Evolutionary conservation across 2,329 filamentous ascomycete genomes (phyloP), one percentile per base, ranked within the genome.

Genomic region (Aaosphaeria pasadenensis): DNA sequence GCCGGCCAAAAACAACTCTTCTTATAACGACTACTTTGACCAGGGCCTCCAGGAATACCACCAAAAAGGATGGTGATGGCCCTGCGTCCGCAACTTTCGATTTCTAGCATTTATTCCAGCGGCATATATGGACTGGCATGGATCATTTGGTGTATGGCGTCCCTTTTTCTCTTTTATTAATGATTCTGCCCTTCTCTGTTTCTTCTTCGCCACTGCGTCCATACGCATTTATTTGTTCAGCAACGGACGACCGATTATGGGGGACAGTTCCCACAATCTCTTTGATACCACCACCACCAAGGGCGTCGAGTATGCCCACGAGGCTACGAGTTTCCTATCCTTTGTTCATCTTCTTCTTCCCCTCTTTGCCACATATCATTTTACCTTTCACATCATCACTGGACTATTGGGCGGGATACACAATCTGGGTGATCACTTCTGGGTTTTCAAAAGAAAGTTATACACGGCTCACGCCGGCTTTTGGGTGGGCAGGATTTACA

Each of bases 41-140:
- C 84, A 86, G 66, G 89, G 90, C 40, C 83, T 88, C n/a, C 84
- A 84, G 66, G 89, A 91, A 62, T 95, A 94, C 73, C 87, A 95
- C 68, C 81, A 86, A 54, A 88, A 89, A 69, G 90, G 89, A 63
- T 95, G 90, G 90, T 95, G 83, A 43, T 30, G 6, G 62, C 45
- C 29, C 29, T 24, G 30, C 30, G 28, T 43, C 29, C 44, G 35
- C 31, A 38, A 41, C 35, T 40, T 49, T 48, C 47, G 30, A 33
- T 44, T 50, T 53, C 58, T 43, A 54, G 46, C 55, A 59, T 60
- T 54, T 66, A 66, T 65, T 65, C 56, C 56, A 68, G 66, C 64
- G 64, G 66, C 67, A 69, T 69, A 48, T 58, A 64, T 47, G 58
- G 61, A 57, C 54, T 43, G 62, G 61, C 67, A 62, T 57, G 60